phyloP scores from a whole-genome alignment of 2,329 filamentous ascomycete species.

The Xylariaceae sp. region DNA sequence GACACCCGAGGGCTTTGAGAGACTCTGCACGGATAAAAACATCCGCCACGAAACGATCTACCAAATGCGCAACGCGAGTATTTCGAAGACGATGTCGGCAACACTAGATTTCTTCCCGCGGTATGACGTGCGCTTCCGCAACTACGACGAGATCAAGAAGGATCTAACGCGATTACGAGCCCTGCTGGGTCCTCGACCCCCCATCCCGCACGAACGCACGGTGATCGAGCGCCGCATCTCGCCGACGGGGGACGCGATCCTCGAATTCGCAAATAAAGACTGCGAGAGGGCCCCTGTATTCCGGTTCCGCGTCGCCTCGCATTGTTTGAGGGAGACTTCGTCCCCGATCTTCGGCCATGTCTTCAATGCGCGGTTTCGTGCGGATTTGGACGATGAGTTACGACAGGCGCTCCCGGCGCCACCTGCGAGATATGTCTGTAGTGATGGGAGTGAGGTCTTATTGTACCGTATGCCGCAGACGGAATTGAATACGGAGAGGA shows the following conservation, averaged over 20 bases:
- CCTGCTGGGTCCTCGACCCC: constrained; percentile 38
- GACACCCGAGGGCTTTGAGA: constrained; percentile 39
- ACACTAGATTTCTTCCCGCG: constrained; percentile 41
- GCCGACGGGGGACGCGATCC: constrained; percentile 43
- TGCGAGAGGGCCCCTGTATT: constrained; percentile 37
- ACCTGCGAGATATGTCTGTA: constrained; percentile 32
- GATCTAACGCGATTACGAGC: constrained; percentile 38
- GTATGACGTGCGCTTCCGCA: constrained; percentile 44
- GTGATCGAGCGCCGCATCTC: constrained; percentile 42
- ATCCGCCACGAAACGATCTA: constrained; percentile 41
- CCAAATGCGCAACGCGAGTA: constrained; percentile 43
- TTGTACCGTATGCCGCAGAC: constrained; percentile 50
- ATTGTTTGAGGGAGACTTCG: constrained; percentile 43
- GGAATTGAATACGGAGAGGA: constrained; percentile 39
- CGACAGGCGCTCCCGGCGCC: constrained; percentile 30
- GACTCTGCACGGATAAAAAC: constrained; percentile 38
- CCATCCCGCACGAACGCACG: constrained; percentile 36
- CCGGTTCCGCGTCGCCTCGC: constrained; percentile 48
- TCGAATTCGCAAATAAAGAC: constrained; percentile 46
- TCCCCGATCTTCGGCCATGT: constrained; percentile 49
- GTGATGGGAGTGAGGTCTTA: constrained; percentile 39
- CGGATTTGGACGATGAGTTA: constrained; percentile 30
- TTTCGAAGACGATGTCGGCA: constrained; percentile 40
- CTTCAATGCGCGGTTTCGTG: constrained; percentile 34
- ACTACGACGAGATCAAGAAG: constrained; percentile 41